phyloP scores from a whole-genome alignment of 306 rosid genomes.

The Calophaca sinica region DNA sequence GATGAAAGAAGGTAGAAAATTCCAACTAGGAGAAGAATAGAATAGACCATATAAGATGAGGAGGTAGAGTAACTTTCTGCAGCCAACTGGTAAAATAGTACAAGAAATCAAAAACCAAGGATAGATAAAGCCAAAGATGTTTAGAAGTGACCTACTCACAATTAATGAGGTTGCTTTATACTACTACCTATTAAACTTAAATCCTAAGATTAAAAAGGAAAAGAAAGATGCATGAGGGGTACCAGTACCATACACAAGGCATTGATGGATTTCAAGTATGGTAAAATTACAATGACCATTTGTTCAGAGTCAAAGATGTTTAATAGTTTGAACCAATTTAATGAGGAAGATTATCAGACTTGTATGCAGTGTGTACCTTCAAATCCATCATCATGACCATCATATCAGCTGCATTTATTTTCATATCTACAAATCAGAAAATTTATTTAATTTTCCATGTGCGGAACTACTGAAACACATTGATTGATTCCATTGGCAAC shows the following conservation, averaged over 20 bases:
- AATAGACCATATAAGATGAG: conserved; percentile 28
- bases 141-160: conserved; percentile 9
- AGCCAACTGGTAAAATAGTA: conserved; percentile 3
- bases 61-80: conserved; percentile 34
- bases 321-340: neutral
- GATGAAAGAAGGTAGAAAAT: conserved; percentile 33
- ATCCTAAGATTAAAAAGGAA: neutral
- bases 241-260: conserved; percentile 17
- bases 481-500: conserved; percentile 33
- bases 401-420: conserved; percentile 44
- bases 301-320: conserved; percentile 18
- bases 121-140: conserved; percentile 28
- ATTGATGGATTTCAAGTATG: conserved; percentile 32
- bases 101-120: conserved; percentile 33
- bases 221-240: neutral
- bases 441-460: conserved; percentile 47
- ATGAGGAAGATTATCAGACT: neutral
- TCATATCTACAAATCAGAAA: conserved; percentile 21
- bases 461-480: conserved; percentile 41
- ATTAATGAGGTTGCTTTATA: conserved; percentile 31
- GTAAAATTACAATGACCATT: conserved; percentile 16
- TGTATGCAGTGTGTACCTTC: neutral
- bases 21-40: conserved; percentile 31
- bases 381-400: conserved; percentile 38
- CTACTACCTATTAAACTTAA: conserved; percentile 36